Base-by-base conservation (phyloP, 768 basidiomycete genomes). In the Trametes cingulata region DNA sequence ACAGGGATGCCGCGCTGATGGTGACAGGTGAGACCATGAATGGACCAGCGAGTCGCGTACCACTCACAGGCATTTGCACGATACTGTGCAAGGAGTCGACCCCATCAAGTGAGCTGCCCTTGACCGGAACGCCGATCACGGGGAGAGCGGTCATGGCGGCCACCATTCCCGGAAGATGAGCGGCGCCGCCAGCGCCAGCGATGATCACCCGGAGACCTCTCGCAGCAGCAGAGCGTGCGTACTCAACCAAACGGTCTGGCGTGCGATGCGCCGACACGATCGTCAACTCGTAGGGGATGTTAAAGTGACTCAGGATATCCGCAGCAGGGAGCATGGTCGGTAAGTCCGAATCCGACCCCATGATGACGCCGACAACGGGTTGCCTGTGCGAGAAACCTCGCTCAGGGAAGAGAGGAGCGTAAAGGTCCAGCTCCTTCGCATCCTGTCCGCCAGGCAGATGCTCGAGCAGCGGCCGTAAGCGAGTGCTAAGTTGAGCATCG, bases 341-440 rank as follows among this genome's bases (percentile, higher is more conserved):
- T n/a, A 99, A 77, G 72, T 99, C 97, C 14, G 96, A 98, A 74
- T 98, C 96, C 10, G 94, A 96, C 17, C 97, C 97, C 97, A 98
- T 99, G 72, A 99, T 95, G 60, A 99, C 82, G 0, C 91, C 90
- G 0, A 98, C 91, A 12, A 98, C 80, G 6, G 96, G 95, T 51
- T 84, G 78, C 0, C 75, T 71, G 68, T 87, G 82, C 7, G 92
- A 83, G 69, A 82, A 78, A 1, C 84, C 83, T 0, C 80, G 75
- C 2, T 67, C 55, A 1, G 80, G 78, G 0, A 77, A 67, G 0
- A 71, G 65, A 0, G 90, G 83, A 0, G 84, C 79, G 71, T 85
- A 83, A 5, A 77, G 64, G 37, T 82, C 78, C 19, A 83, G 69
- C 58, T 91, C 88, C 36, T 57, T 15, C 15, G 61, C 51, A 27